phyloP scores from a whole-genome alignment of 2,329 filamentous ascomycete species.

The Penicillium concentricum region DNA sequence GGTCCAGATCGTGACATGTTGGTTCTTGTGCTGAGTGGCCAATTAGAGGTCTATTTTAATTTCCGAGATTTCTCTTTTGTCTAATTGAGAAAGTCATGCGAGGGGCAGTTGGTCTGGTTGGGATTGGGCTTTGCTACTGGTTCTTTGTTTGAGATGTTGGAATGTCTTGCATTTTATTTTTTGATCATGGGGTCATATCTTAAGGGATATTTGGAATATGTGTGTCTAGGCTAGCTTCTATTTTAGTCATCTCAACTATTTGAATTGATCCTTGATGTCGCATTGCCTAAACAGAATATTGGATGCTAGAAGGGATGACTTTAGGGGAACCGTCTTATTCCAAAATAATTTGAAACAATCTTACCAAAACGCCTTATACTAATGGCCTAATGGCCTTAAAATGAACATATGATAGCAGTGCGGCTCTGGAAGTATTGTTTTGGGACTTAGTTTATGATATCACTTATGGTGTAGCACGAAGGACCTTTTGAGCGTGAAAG shows the following conservation, averaged over 20 bases:
- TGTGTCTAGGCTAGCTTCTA: background rate
- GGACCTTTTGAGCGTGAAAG: background rate
- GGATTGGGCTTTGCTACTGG: background rate
- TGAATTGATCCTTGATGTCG: background rate
- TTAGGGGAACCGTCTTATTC: background rate
- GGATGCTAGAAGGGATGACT: background rate
- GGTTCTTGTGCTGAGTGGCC: conserved; percentile 10
- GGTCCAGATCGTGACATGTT: conserved; percentile 17
- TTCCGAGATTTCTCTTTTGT: conserved; percentile 13
- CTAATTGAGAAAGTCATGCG: conserved; percentile 16
- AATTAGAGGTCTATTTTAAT: conserved; percentile 18
- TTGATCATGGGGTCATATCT: background rate
- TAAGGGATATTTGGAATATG: background rate
- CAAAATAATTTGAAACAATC: background rate
- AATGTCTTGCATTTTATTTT: background rate
- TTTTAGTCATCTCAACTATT: background rate
- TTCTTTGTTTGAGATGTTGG: background rate
- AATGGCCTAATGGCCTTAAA: too few relatives aligned
- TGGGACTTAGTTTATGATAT: background rate
- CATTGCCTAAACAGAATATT: background rate
- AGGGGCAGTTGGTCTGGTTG: conserved; percentile 10
- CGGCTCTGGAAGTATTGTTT: background rate
- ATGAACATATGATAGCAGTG: background rate
- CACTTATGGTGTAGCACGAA: background rate
- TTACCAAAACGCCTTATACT: background rate